Evolutionary conservation across 352 stramenopile species (phyloP).

Genomic region (Globisporangium nunn): DNA sequence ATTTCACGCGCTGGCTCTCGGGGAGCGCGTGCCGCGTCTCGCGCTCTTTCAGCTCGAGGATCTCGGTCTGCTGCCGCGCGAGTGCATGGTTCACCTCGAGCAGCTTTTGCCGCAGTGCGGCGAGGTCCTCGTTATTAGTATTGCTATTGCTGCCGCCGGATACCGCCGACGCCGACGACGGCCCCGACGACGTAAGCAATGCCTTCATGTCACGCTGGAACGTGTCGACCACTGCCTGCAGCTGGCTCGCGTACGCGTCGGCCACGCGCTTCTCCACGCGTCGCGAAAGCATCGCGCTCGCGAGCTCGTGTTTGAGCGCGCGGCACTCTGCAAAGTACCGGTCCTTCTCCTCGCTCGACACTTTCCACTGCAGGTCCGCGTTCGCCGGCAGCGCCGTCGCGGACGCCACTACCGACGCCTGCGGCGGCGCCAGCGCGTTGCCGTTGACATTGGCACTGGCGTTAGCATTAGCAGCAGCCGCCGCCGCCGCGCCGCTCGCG

Average conservation of each 20-base stretch:
- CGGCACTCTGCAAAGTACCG: slow-evolving; percentile 63
- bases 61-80: slow-evolving; percentile 52
- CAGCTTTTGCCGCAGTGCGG: slow-evolving; percentile 49
- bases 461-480: too few relatives aligned
- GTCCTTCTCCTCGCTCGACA: slow-evolving; percentile 52
- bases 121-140: slow-evolving; percentile 37
- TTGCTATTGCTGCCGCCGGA: too few relatives aligned
- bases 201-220: slow-evolving; percentile 51
- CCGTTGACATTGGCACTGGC: too few relatives aligned
- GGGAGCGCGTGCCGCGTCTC: slow-evolving; percentile 53
- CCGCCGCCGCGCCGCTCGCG: slow-evolving; percentile 4
- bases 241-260: slow-evolving; percentile 27
- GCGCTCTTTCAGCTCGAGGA: slow-evolving; percentile 55
- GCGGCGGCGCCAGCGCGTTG: slow-evolving; percentile 11
- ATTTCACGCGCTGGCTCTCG: slow-evolving; percentile 59
- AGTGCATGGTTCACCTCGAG: slow-evolving; percentile 60
- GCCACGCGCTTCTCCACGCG: slow-evolving; percentile 34
- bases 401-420: neutral
- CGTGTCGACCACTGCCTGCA: slow-evolving; percentile 48
- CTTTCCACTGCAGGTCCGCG: slow-evolving; percentile 27
- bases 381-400: slow-evolving; percentile 18
- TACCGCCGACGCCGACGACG: slow-evolving; percentile 4
- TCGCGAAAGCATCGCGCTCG: slow-evolving; percentile 36
- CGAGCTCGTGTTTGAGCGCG: slow-evolving; percentile 57
- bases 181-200: slow-evolving; percentile 21